Percentiles rank a stretch among this genome's conserved stretches.
Evolutionary conservation across 352 stramenopile species (phyloP).

Genomic region (Phytophthora brassicae): DNA sequence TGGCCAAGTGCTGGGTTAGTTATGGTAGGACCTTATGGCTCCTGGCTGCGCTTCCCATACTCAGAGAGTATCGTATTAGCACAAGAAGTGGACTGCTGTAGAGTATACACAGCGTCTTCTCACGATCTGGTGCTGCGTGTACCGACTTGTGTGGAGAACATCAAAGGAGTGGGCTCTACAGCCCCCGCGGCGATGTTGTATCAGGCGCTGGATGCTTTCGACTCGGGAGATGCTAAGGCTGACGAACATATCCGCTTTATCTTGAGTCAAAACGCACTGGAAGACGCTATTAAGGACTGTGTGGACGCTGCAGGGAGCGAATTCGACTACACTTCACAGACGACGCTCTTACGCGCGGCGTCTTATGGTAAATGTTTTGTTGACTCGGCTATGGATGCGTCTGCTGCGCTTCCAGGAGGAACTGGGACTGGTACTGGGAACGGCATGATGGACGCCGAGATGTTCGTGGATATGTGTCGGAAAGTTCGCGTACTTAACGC

Average conservation of each 20-base stretch:
- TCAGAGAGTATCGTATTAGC: conserved; percentile 71
- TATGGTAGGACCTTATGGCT: conserved; percentile 87
- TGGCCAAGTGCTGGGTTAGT: conserved; percentile 81
- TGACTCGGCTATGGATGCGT: conserved; percentile 58
- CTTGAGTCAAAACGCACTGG: conserved; percentile 70
- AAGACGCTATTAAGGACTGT: conserved; percentile 88
- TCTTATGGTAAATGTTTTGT: conserved; percentile 91
- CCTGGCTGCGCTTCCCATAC: conserved; percentile 86
- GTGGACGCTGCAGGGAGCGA: conserved; percentile 85
- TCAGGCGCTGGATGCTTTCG: conserved; percentile 88
- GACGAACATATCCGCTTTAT: conserved; percentile 91
- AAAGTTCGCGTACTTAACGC: conserved; percentile 91
- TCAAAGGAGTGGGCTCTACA: conserved; percentile 87
- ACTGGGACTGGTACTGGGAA: conserved; percentile 20
- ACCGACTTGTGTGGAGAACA: conserved; percentile 81
- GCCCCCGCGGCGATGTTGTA: conserved; percentile 89
- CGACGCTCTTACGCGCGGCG: conserved; percentile 75
- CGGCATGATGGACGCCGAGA: conserved; percentile 61
- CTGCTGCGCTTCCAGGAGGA: conserved; percentile 22
- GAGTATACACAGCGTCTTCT: conserved; percentile 63
- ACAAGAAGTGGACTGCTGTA: conserved; percentile 72
- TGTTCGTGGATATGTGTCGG: conserved; percentile 89
- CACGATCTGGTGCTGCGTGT: conserved; percentile 90
- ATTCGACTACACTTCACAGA: conserved; percentile 84
- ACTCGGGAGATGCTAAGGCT: conserved; percentile 85